Conservation (phyloP, 805 yeast genomes). For the Wickerhamomyces pijperi region DNA sequence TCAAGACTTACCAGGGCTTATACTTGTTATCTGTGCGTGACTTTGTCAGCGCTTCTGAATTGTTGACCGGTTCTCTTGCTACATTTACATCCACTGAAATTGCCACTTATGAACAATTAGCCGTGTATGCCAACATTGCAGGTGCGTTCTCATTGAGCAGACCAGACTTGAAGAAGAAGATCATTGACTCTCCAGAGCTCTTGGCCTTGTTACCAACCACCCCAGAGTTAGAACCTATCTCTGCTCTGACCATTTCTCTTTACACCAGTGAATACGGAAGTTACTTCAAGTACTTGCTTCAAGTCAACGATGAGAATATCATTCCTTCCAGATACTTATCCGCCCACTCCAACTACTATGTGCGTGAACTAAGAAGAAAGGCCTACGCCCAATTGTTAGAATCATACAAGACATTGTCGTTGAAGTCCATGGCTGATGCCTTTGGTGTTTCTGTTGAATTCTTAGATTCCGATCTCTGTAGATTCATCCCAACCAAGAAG, state of each 20-base stretch:
- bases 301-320: conserved; percentile 65
- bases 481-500: conserved; percentile 86
- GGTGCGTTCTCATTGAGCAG: conserved; percentile 79
- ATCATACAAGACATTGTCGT: conserved; percentile 81
- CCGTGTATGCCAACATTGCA: conserved; percentile 77
- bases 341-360: conserved; percentile 72
- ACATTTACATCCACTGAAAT: conserved; percentile 92
- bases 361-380: conserved; percentile 89
- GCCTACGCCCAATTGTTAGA: conserved; percentile 91
- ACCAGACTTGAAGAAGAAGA: conserved; percentile 69
- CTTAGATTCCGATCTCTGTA: conserved; percentile 77
- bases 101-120: conserved; percentile 81
- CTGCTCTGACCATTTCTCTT: conserved; percentile 72
- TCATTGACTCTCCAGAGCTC: conserved; percentile 91
- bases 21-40: conserved; percentile 77
- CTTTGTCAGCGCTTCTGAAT: conserved; percentile 73
- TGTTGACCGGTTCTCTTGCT: conserved; percentile 83
- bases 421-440: conserved; percentile 87
- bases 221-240: conserved; percentile 65
- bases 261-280: conserved; percentile 81
- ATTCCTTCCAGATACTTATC: conserved; percentile 54
- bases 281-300: conserved; percentile 66
- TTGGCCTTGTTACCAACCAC: conserved; percentile 67
- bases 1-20: conserved; percentile 83
- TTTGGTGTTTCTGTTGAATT: conserved; percentile 86